phyloP scores from a whole-genome alignment of 169 alveolate species.

The Babesia bigemina region DNA sequence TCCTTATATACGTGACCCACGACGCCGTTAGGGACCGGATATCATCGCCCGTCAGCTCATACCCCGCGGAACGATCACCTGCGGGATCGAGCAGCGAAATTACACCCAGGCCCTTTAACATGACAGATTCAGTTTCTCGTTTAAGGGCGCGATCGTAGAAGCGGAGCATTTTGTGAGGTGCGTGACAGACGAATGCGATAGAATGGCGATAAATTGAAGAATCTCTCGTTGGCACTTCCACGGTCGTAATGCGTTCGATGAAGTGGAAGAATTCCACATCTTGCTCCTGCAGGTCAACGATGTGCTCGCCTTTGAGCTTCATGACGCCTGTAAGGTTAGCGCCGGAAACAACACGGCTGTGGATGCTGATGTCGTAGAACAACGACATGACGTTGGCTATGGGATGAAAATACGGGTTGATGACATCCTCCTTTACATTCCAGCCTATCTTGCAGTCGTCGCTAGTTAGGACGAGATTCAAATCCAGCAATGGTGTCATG shows the following conservation, averaged over 20 bases:
- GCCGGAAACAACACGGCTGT: constrained; percentile 47
- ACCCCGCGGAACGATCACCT: background rate
- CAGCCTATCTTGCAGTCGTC: constrained; percentile 19
- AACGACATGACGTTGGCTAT: constrained; percentile 38
- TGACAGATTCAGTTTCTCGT: constrained; percentile 20
- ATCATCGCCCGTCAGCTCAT: constrained; percentile 24
- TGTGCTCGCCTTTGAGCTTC: constrained; percentile 8
- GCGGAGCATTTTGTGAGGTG: constrained; percentile 11
- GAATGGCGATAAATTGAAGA: constrained; percentile 27
- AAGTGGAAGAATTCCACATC: constrained; percentile 14
- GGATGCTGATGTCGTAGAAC: constrained; percentile 55
- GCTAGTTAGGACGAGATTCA: constrained; percentile 37
- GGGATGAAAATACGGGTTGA: constrained; percentile 15
- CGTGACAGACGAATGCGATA: constrained; percentile 27
- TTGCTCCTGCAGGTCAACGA: constrained; percentile 36
- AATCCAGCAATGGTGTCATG: constrained; percentile 32
- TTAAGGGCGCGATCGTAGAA: constrained; percentile 35
- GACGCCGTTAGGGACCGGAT: constrained; percentile 13
- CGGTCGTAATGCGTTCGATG: constrained; percentile 34
- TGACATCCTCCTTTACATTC: constrained; percentile 12
- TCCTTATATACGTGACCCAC: constrained; percentile 58
- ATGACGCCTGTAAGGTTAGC: constrained; percentile 25
- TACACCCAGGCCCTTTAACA: constrained; percentile 40
- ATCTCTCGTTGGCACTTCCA: constrained; percentile 39
- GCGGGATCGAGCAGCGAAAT: constrained; percentile 19